Conservation (phyloP, 805 yeast genomes). For the Saccharomycopsis olivae region DNA sequence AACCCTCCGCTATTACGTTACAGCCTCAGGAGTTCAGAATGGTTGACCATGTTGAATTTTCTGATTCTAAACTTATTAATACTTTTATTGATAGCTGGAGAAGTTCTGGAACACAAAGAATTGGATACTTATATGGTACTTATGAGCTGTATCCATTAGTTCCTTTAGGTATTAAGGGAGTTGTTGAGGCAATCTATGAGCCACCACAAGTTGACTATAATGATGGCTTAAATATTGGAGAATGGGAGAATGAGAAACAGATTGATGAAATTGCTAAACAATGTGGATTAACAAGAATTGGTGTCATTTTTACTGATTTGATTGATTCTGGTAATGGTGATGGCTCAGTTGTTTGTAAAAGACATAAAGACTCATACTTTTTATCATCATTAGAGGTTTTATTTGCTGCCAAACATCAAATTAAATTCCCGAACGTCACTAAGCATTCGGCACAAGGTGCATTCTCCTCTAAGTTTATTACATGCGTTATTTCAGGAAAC, state of each 20-base stretch:
- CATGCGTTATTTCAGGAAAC: constrained; percentile 92
- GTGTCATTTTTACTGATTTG: constrained; percentile 82
- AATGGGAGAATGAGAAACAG: constrained; percentile 38
- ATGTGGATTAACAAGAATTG: constrained; percentile 64
- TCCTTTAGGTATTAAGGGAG: constrained; percentile 90
- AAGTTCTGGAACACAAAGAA: constrained; percentile 72
- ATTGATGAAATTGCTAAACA: constrained; percentile 43
- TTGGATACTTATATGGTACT: constrained; percentile 75
- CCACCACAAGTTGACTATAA: constrained; percentile 80
- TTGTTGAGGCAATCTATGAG: constrained; percentile 88
- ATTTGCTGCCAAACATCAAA: constrained; percentile 76
- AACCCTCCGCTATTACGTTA: constrained; percentile 88
- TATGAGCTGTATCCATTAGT: constrained; percentile 71
- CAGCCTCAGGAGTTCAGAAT: constrained; percentile 85
- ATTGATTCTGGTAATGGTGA: constrained; percentile 78
- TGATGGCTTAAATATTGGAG: constrained; percentile 69
- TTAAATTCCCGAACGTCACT: constrained; percentile 47
- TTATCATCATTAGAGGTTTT: constrained; percentile 77
- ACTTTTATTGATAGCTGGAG: constrained; percentile 90
- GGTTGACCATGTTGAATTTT: constrained; percentile 96
- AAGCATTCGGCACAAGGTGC: constrained; percentile 51
- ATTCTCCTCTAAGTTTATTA: constrained; percentile 84
- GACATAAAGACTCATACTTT: constrained; percentile 88
- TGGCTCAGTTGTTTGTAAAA: constrained; percentile 83
- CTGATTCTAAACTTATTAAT: constrained; percentile 62